A percentile compares a stretch with the other conserved stretches of the same genome.
phyloP scores from a whole-genome alignment of 352 stramenopile species.

The Blastocystis sp. region DNA sequence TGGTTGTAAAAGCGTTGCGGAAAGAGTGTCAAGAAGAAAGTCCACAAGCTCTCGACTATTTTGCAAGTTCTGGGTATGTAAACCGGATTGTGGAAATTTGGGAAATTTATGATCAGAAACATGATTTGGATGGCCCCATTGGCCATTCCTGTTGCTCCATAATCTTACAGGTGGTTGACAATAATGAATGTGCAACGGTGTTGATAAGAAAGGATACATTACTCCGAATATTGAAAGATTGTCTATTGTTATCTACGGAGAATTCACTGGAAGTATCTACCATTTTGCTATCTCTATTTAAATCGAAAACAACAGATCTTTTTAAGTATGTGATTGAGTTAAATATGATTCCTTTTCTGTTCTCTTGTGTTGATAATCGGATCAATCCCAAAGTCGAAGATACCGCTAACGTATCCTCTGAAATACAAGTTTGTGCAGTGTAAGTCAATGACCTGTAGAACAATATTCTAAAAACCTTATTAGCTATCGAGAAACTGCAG shows the following conservation, averaged over 20 bases:
- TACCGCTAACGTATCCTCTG: neutral
- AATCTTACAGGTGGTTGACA: neutral
- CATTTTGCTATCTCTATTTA: neutral
- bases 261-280: neutral
- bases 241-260: neutral
- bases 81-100: neutral
- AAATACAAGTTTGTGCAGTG: neutral
- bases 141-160: neutral
- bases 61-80: neutral
- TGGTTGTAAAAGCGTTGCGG: neutral
- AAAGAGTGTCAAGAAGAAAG: neutral
- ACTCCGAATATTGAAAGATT: neutral
- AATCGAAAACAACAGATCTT: neutral
- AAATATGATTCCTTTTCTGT: neutral
- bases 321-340: conserved; percentile 12
- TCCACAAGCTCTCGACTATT: neutral
- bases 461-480: neutral
- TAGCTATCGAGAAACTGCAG: neutral
- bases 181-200: neutral
- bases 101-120: neutral
- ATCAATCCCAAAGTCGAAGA: neutral
- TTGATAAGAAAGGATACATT: neutral
- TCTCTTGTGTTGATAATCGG: neutral
- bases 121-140: neutral
- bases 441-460: neutral